Percentiles rank a stretch among this genome's conserved stretches.
These are phyloP conservation scores for Dactylellina cionopaga DNA, from an alignment of 2,329 filamentous ascomycete species.

Conservation along the genomic window DNA sequence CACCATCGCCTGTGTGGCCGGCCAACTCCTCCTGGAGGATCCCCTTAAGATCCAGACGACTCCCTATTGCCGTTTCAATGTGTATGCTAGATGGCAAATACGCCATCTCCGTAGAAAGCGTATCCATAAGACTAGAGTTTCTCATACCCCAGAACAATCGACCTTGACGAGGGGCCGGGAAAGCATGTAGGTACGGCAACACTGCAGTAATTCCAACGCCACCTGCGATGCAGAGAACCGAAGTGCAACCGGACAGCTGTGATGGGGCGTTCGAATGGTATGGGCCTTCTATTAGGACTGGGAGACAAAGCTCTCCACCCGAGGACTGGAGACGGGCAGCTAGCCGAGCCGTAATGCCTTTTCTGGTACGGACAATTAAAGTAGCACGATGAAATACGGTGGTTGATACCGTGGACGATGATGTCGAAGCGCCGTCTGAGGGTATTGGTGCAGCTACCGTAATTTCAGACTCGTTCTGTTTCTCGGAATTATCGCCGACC, in stretches of 20 bases:
- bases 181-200: slow-evolving; percentile 54
- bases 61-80: slow-evolving; percentile 10
- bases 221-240: slow-evolving; percentile 58
- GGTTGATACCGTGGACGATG: not conserved
- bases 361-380: slow-evolving; percentile 11
- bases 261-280: slow-evolving; percentile 42
- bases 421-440: slow-evolving; percentile 6
- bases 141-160: slow-evolving; percentile 29
- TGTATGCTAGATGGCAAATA: slow-evolving; percentile 21
- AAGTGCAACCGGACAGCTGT: slow-evolving; percentile 55
- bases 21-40: slow-evolving; percentile 29
- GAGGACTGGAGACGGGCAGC: not conserved
- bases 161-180: slow-evolving; percentile 17
- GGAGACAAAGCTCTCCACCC: not conserved
- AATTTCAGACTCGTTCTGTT: slow-evolving; percentile 11
- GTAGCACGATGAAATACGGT: not conserved
- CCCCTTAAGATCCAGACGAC: slow-evolving; percentile 12
- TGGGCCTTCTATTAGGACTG: slow-evolving; percentile 37
- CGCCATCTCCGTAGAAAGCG: slow-evolving; percentile 9
- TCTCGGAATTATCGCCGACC: not conserved
- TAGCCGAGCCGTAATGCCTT: slow-evolving; percentile 19
- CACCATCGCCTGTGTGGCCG: not conserved
- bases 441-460: not conserved
- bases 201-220: slow-evolving; percentile 59
- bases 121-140: not conserved